Conservation (phyloP, 352 stramenopile species). For the Phytophthora citricola region DNA sequence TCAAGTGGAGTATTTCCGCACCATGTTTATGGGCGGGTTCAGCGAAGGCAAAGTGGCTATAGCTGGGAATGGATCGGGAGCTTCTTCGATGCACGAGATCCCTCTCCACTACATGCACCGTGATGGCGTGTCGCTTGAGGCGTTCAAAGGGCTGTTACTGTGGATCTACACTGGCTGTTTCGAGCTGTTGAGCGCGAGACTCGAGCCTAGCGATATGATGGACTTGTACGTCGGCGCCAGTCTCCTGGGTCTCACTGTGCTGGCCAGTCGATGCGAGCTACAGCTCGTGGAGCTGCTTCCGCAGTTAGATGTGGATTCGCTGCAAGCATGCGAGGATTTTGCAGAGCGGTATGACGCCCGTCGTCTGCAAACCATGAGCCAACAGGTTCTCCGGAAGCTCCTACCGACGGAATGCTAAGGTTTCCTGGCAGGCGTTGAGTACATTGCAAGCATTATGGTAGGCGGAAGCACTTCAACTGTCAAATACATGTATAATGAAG, state of each 20-base stretch:
- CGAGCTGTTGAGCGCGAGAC: constrained; percentile 36
- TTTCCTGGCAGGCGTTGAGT: background rate
- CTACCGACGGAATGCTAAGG: constrained; percentile 16
- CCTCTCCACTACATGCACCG: constrained; percentile 75
- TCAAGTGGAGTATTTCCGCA: constrained; percentile 84
- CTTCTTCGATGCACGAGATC: constrained; percentile 51
- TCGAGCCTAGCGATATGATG: constrained; percentile 73
- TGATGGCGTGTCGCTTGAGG: constrained; percentile 69
- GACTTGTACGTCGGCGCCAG: constrained; percentile 74
- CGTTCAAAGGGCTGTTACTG: constrained; percentile 65
- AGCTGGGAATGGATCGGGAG: background rate
- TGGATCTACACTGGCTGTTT: constrained; percentile 84
- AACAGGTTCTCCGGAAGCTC: constrained; percentile 41
- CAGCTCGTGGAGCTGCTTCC: constrained; percentile 61
- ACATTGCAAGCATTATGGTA: no score
- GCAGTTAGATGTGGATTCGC: constrained; percentile 54
- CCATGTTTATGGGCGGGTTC: constrained; percentile 85
- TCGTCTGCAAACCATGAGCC: constrained; percentile 54
- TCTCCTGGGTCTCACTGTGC: constrained; percentile 56
- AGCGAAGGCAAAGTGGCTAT: constrained; percentile 55
- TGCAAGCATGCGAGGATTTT: constrained; percentile 70
- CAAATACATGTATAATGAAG: no score
- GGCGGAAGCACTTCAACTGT: no score
- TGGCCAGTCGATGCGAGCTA: constrained; percentile 69
- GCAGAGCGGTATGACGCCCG: constrained; percentile 64